Conservation (phyloP, 768 basidiomycete species). For the Tulasnella calospora region DNA sequence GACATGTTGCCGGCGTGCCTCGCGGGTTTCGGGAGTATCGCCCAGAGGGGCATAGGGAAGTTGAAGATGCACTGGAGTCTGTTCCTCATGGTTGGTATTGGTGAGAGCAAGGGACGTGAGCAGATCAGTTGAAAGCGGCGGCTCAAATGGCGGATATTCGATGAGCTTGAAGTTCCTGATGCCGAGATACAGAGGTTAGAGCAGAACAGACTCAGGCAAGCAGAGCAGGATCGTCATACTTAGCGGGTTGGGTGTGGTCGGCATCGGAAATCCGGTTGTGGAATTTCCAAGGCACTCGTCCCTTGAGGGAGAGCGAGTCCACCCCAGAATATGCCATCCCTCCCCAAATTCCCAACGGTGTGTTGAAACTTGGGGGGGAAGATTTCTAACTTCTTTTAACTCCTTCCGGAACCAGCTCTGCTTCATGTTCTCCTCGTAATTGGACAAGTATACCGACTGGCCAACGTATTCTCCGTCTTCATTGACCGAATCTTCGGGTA, state of each 20-base stretch:
- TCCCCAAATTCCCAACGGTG: constrained; percentile 73
- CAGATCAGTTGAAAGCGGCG: constrained; percentile 88
- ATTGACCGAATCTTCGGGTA: constrained; percentile 21
- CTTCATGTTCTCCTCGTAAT: constrained; percentile 64
- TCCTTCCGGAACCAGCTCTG: constrained; percentile 82
- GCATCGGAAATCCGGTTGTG: constrained; percentile 63
- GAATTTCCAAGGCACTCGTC: constrained; percentile 90
- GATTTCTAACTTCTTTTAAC: constrained; percentile 82
- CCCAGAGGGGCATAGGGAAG: constrained; percentile 41
- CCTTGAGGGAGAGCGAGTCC: constrained; percentile 78
- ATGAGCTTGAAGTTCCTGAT: constrained; percentile 64
- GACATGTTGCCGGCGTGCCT: constrained; percentile 60
- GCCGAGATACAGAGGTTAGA: not conserved
- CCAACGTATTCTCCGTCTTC: constrained; percentile 34
- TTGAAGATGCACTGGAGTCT: constrained; percentile 84
- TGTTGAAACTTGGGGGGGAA: constrained; percentile 86
- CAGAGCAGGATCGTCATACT: constrained; percentile 32
- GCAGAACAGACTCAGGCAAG: not conserved
- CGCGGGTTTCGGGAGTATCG: constrained; percentile 40
- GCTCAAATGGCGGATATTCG: constrained; percentile 79
- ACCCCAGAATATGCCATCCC: constrained; percentile 86
- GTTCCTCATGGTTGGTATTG: constrained; percentile 92
- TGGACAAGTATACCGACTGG: constrained; percentile 55
- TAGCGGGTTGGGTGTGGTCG: constrained; percentile 62
- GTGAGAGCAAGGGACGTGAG: constrained; percentile 86